Base-by-base conservation (phyloP, 2,329 filamentous ascomycete genomes). In the Penicillium verrucosum region DNA sequence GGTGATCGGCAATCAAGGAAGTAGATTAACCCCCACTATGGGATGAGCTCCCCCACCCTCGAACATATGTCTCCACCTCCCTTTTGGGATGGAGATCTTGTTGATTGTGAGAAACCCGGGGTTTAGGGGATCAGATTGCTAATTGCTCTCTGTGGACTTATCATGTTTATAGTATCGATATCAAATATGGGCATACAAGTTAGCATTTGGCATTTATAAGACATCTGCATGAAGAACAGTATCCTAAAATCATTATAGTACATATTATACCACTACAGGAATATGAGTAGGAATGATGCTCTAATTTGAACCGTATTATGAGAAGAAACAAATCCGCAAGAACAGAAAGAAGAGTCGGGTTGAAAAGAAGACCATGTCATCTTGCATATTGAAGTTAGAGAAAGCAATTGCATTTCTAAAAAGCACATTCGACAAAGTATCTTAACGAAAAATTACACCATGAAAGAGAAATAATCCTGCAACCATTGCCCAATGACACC, bases 381-480 rank as follows among this genome's bases (percentile, higher is more conserved):
- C 27, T 29, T 29, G 9, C 27, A 29, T 2, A 29, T 29, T 29
- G 27, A 10, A 29, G 8, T 10, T 10, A 29, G 3, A 29, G 27
- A 29, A 29, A 10, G 9, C 8, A 27, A 27, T 8, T 27, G 25
- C 29, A 30, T 30, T 16, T 42, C 21, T 18, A 7, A 27, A 23
- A 2, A n/a, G 18, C 25, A 43, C 1, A 18, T 11, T 10, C 10
- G 12, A 43, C 11, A 3, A 23, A 16, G 3, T 11, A 25, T 1
- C n/a, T 3, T 5, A 10, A 34, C 14, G 0, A 16, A 16, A 32
- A 9, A 23, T 37, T 51, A 57, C 25, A 46, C 10, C 43, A 62
- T 59, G 23, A 61, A 59, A 12, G 51, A 44, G 66, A 82, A 84
- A 63, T 84, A 85, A 7, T 71, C 64, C 59, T 83, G 77, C 62